Evolutionary conservation across 805 yeast species (phyloP), one percentile per base, ranked within the genome.

Genomic region (Torulaspora quercuum): DNA sequence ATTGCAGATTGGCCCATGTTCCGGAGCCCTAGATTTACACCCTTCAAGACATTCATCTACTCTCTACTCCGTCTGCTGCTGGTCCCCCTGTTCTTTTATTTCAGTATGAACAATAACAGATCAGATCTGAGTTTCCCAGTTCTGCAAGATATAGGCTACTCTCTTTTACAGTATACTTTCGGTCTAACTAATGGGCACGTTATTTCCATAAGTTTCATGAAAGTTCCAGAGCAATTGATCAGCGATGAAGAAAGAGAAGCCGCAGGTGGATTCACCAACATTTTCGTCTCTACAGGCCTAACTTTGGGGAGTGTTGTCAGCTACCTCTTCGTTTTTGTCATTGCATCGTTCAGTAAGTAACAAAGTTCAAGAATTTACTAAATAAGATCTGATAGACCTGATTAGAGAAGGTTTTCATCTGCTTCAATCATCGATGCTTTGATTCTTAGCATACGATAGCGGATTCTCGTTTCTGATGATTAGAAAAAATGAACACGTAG

Each of bases 111-210:
- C 37, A 63, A 64, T 21, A 53, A 60, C 25, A 16, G 65, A 67
- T 8, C 72, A 74, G 2, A 45, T 46, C 25, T 44, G 33, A 14
- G 44, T 51, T 27, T 36, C 6, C 41, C 55, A 2, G 26, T 66
- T 3, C 53, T 76, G 26, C 76, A 83, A 3, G 96, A 88, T 52
- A 11, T 72, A 5, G 65, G 80, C 59, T 90, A 92, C 59, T 60
- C 86, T 32, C 7, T 73, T 2, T 54, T 85, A 24, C 96, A 88
- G 59, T 75, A 87, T 37, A 32, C 75, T 4, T 92, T 86, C 65
- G 98, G 98, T 0, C 50, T 86, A 28, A 78, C 95, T 4, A 88
- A 85, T 53, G 98, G 98, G 2, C 95, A 88, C 49, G 67, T 84
- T 18, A 73, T 83, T 35, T 80, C 95, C 5, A 74, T 86, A 17